Percentiles rank a stretch among this genome's conserved stretches.
These are phyloP conservation scores for Trypanosoma boissoni DNA, from an alignment of 208 protist species.

Conservation along the genomic window DNA sequence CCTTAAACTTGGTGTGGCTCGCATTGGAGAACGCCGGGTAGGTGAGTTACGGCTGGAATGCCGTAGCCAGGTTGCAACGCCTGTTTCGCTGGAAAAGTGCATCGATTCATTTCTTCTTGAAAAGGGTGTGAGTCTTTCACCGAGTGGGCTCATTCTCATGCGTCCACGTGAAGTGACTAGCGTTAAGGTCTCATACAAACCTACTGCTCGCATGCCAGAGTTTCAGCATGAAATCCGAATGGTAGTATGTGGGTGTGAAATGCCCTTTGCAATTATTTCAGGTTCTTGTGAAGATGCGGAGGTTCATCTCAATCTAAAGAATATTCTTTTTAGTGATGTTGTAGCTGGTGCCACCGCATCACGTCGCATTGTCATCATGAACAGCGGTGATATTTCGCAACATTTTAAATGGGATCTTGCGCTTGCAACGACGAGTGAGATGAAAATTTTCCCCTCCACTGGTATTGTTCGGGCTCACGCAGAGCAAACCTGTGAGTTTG, in stretches of 20 bases:
- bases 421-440: slow-evolving; percentile 40
- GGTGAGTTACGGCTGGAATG: slow-evolving; percentile 86
- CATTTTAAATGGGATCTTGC: slow-evolving; percentile 85
- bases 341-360: slow-evolving; percentile 75
- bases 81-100: slow-evolving; percentile 73
- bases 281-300: slow-evolving; percentile 93
- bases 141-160: slow-evolving; percentile 47
- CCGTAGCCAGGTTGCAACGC: slow-evolving; percentile 68
- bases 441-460: slow-evolving; percentile 71
- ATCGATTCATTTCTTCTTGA: slow-evolving; percentile 55
- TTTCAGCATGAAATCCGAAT: slow-evolving; percentile 89
- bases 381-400: slow-evolving; percentile 94
- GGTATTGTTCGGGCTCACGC: slow-evolving; percentile 88
- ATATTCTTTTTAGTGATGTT: slow-evolving; percentile 91
- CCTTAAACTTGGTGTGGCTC: slow-evolving; percentile 82
- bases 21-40: slow-evolving; percentile 68
- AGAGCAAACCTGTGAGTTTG: slow-evolving; percentile 88
- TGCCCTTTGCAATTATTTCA: slow-evolving; percentile 82
- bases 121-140: slow-evolving; percentile 66
- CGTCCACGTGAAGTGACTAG: slow-evolving; percentile 74
- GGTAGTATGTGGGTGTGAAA: slow-evolving; percentile 82
- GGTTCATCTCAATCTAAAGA: slow-evolving; percentile 91
- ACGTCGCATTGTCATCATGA: slow-evolving; percentile 89
- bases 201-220: slow-evolving; percentile 78
- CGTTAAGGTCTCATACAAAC: slow-evolving; percentile 78